A percentile compares a stretch with the other conserved stretches of the same genome.
Evolutionary conservation across 2,329 filamentous ascomycete genomes (phyloP).

Genomic region (Nemania diffusa): DNA sequence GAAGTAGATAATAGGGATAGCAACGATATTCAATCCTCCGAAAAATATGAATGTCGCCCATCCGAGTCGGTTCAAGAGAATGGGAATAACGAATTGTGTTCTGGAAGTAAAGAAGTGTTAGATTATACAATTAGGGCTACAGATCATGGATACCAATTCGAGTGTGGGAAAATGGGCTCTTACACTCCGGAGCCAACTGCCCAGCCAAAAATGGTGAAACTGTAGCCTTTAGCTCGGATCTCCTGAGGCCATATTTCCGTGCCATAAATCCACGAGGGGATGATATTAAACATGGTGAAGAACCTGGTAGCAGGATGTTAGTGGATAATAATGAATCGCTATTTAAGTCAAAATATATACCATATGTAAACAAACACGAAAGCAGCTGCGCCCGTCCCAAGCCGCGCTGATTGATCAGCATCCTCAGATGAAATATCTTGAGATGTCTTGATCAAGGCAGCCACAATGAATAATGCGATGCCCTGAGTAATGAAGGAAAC

Average conservation of each 20-base stretch:
- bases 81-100: constrained; percentile 62
- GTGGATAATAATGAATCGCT: neutral
- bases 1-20: constrained; percentile 62
- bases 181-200: constrained; percentile 64
- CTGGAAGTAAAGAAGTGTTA: constrained; percentile 14
- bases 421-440: constrained; percentile 36
- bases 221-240: constrained; percentile 68
- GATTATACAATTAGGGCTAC: neutral
- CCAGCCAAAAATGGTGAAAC: constrained; percentile 69
- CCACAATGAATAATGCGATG: constrained; percentile 47
- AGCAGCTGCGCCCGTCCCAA: constrained; percentile 41
- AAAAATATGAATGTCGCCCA: constrained; percentile 64
- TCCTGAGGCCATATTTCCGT: constrained; percentile 68
- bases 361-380: constrained; percentile 44
- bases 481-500: constrained; percentile 48
- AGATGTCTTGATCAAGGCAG: constrained; percentile 47
- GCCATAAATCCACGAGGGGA: constrained; percentile 50
- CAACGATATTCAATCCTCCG: constrained; percentile 61
- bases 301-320: constrained; percentile 9
- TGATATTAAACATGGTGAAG: constrained; percentile 51
- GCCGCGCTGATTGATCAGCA: constrained; percentile 14
- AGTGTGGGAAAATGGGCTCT: constrained; percentile 7
- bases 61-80: constrained; percentile 60
- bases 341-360: constrained; percentile 36
- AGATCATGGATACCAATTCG: neutral